phyloP scores from a whole-genome alignment of 768 basidiomycete species.

The Chalciporus piperatus region DNA sequence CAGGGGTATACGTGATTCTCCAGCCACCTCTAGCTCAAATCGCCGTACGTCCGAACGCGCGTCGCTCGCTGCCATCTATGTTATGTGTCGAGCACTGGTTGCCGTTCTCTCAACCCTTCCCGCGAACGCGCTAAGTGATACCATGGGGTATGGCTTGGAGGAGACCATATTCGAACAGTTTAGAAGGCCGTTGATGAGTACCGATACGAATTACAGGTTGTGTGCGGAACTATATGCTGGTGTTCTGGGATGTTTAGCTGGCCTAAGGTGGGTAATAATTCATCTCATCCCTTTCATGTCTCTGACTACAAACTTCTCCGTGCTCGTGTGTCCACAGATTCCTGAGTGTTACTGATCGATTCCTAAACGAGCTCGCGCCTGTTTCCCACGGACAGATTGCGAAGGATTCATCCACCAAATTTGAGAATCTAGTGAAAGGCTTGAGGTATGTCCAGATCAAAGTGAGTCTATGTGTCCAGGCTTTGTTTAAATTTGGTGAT shows the following conservation, averaged over 20 bases:
- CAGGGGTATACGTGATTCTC: slow-evolving; percentile 66
- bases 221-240: slow-evolving; percentile 83
- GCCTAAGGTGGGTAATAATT: slow-evolving; percentile 58
- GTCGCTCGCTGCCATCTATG: slow-evolving; percentile 81
- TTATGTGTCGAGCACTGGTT: slow-evolving; percentile 86
- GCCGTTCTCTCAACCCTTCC: slow-evolving; percentile 69
- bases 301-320: neutral
- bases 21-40: slow-evolving; percentile 25
- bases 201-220: slow-evolving; percentile 72
- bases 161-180: slow-evolving; percentile 88
- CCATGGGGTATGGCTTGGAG: slow-evolving; percentile 78
- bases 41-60: slow-evolving; percentile 54
- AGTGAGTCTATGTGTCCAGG: slow-evolving; percentile 36
- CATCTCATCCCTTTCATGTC: neutral
- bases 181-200: slow-evolving; percentile 56
- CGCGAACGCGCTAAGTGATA: slow-evolving; percentile 76
- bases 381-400: slow-evolving; percentile 71
- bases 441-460: slow-evolving; percentile 82
- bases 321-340: slow-evolving; percentile 49
- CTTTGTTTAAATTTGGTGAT: neutral
- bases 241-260: slow-evolving; percentile 81
- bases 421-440: slow-evolving; percentile 82
- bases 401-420: slow-evolving; percentile 78
- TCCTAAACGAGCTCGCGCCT: slow-evolving; percentile 74
- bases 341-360: slow-evolving; percentile 89